Conservation (phyloP, 2,329 filamentous ascomycete genomes). For the Fusarium drepaniforme region DNA sequence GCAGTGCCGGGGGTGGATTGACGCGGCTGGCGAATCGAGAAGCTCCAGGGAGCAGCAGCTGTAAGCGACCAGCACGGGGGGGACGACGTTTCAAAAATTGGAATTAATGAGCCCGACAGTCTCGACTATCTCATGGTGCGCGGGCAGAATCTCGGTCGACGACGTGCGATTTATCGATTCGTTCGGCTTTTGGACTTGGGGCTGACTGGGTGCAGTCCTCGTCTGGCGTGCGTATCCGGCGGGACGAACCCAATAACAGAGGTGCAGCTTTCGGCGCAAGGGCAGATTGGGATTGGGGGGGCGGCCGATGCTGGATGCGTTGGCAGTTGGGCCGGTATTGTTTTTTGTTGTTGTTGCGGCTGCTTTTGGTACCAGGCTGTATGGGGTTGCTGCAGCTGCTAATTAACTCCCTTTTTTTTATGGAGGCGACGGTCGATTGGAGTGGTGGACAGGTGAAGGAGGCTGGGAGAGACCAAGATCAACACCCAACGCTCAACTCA, state of each 20-base stretch:
- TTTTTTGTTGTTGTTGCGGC: slow-evolving; percentile 39
- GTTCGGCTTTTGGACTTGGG: slow-evolving; percentile 34
- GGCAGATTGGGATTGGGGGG: slow-evolving; percentile 37
- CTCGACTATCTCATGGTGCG: slow-evolving; percentile 60
- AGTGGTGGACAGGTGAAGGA: slow-evolving; percentile 3
- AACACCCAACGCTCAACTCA: slow-evolving; percentile 26
- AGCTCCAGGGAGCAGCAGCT: slow-evolving; percentile 20
- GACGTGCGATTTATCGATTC: slow-evolving; percentile 51
- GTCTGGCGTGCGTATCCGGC: slow-evolving; percentile 40
- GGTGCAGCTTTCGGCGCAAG: slow-evolving; percentile 41
- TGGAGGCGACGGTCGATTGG: slow-evolving; percentile 15
- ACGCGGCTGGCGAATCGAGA: slow-evolving; percentile 40
- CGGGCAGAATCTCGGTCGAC: slow-evolving; percentile 42
- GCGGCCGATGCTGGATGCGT: slow-evolving; percentile 36
- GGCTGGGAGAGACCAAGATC: slow-evolving; percentile 24
- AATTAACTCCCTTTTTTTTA: slow-evolving; percentile 39
- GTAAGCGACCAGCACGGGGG: slow-evolving; percentile 30
- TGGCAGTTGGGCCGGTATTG: slow-evolving; percentile 29
- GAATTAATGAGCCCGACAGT: slow-evolving; percentile 51
- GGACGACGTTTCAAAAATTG: slow-evolving; percentile 37
- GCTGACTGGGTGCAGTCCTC: slow-evolving; percentile 35
- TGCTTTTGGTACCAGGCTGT: slow-evolving; percentile 10
- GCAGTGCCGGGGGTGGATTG: slow-evolving; percentile 36
- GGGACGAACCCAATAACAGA: slow-evolving; percentile 34
- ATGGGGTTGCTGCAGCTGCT: slow-evolving; percentile 39